These are phyloP conservation scores for Carex kokanica DNA, from an alignment of 176 grass and related monocot genomes.

Conservation along the genomic window DNA sequence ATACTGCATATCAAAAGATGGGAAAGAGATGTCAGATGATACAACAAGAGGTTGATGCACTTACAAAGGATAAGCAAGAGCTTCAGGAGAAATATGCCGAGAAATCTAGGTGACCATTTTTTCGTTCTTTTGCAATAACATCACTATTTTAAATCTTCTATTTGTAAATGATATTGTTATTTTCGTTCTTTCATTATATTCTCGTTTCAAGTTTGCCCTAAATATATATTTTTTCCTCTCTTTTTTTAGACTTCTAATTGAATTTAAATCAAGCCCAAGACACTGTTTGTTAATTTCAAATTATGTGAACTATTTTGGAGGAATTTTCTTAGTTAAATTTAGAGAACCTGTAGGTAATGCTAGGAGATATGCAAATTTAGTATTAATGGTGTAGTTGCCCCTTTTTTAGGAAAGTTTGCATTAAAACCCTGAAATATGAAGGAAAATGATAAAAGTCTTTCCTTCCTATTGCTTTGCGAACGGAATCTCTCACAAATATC, in stretches of 20 bases:
- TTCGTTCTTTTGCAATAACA: background rate
- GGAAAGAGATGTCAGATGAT: conserved; percentile 80
- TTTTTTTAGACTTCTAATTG: background rate
- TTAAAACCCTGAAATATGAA: no score
- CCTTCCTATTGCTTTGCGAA: background rate
- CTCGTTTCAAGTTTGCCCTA: background rate
- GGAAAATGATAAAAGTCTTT: background rate
- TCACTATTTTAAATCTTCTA: background rate
- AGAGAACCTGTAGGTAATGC: background rate
- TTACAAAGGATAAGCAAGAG: conserved; percentile 90
- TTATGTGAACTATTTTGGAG: background rate
- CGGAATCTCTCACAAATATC: background rate
- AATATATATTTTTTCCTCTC: background rate
- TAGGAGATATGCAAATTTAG: background rate
- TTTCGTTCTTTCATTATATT: background rate
- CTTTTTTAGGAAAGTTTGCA: no score
- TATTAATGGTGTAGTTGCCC: background rate
- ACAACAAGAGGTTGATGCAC: conserved; percentile 71
- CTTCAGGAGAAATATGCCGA: conserved; percentile 88
- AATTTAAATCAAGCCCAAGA: background rate
- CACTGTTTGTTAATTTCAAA: background rate
- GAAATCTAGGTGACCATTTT: conserved; percentile 73
- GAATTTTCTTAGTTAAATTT: background rate
- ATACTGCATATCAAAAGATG: conserved; percentile 73
- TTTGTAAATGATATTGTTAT: background rate